These are phyloP conservation scores for Boletus sp. DNA, from an alignment of 768 basidiomycete species.

Conservation along the genomic window DNA sequence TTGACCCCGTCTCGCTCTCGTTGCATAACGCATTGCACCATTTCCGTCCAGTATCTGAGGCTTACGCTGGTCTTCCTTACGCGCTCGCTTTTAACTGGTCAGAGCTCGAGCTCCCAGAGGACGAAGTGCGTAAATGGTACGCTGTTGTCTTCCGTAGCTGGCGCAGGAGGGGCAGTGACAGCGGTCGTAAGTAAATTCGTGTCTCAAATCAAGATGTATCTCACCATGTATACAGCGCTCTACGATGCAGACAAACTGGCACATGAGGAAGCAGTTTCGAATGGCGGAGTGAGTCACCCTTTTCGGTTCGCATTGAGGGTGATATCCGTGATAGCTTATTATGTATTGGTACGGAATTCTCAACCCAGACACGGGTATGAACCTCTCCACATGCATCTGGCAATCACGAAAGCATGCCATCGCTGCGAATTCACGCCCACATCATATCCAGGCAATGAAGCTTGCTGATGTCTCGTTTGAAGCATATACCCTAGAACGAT, in stretches of 20 bases:
- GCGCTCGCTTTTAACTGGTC: conserved; percentile 86
- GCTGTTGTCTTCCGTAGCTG: conserved; percentile 86
- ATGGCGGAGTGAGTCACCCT: conserved; percentile 66
- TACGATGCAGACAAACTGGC: conserved; percentile 86
- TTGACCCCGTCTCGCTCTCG: conserved; percentile 81
- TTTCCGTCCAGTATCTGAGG: conserved; percentile 57
- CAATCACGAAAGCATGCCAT: conserved; percentile 82
- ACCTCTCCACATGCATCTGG: conserved; percentile 97
- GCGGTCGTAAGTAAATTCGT: conserved; percentile 47
- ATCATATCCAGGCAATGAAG: conserved; percentile 81
- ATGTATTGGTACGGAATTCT: conserved; percentile 96
- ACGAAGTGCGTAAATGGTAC: conserved; percentile 87
- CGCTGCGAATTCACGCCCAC: conserved; percentile 74
- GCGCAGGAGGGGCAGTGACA: conserved; percentile 68
- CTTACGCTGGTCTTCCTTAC: conserved; percentile 69
- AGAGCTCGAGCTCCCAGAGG: conserved; percentile 60
- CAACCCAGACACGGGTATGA: conserved; percentile 68
- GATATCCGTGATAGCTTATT: conserved; percentile 50
- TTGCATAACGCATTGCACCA: conserved; percentile 83
- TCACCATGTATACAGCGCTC: conserved; percentile 47
- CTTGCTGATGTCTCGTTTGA: conserved; percentile 79
- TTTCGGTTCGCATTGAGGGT: conserved; percentile 2
- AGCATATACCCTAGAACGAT: conserved; percentile 73
- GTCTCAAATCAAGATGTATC: not conserved
- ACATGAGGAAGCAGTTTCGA: conserved; percentile 89